Evolutionary conservation across 371 early-diverging fungal genomes (phyloP).

Genomic region (Mortierella sp.): DNA sequence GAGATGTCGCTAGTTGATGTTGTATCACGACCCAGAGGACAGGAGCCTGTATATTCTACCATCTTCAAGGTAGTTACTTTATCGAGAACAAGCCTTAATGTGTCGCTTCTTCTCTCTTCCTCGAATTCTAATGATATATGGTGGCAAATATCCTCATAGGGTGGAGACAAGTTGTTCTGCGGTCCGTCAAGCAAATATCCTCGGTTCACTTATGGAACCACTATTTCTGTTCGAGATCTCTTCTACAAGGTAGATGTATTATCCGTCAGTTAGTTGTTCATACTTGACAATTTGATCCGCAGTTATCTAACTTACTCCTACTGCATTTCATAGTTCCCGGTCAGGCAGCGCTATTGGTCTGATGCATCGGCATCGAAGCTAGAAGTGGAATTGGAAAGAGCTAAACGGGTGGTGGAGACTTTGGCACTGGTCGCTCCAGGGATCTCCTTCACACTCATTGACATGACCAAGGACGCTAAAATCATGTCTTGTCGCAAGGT

Average conservation of each 20-base stretch:
- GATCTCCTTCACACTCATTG: slow-evolving; percentile 63
- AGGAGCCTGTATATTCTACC: slow-evolving; percentile 60
- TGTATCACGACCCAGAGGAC: slow-evolving; percentile 61
- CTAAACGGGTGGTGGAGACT: slow-evolving; percentile 65
- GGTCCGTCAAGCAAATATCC: slow-evolving; percentile 58
- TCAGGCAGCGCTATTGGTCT: slow-evolving; percentile 38
- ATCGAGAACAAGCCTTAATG: not conserved
- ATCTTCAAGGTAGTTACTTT: slow-evolving; percentile 58
- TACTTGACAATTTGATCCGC: slow-evolving; percentile 13
- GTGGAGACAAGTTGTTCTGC: slow-evolving; percentile 60
- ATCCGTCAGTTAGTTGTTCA: not conserved
- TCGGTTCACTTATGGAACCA: slow-evolving; percentile 68
- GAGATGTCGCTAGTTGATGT: slow-evolving; percentile 71
- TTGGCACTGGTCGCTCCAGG: slow-evolving; percentile 65
- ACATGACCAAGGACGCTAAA: slow-evolving; percentile 57
- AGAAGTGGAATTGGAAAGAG: slow-evolving; percentile 59
- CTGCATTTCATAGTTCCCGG: slow-evolving; percentile 21
- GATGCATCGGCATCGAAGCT: slow-evolving; percentile 29
- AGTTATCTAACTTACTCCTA: not conserved
- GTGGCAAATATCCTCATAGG: slow-evolving; percentile 51
- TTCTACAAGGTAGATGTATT: slow-evolving; percentile 73
- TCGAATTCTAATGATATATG: not conserved
- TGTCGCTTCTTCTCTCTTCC: not conserved
- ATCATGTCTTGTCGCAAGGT: slow-evolving; percentile 65
- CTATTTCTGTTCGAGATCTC: slow-evolving; percentile 71